phyloP scores from a whole-genome alignment of 495 filamentous ascomycete genomes.

The Bryoglossum gracile region DNA sequence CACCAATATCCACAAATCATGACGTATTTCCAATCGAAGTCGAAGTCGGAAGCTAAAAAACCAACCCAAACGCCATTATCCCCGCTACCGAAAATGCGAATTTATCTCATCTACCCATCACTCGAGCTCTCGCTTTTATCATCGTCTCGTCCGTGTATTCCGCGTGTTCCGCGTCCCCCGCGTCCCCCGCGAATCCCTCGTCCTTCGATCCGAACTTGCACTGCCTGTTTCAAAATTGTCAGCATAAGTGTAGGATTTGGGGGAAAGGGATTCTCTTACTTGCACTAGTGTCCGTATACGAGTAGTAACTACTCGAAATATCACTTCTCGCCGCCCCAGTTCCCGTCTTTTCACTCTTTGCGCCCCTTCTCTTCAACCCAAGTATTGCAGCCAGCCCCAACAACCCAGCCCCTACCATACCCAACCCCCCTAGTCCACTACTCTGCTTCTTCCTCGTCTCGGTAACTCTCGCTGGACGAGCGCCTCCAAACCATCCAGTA shows the following conservation, averaged over 20 bases:
- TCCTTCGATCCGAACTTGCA: constrained; percentile 34
- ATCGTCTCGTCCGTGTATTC: neutral
- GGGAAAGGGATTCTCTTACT: constrained; percentile 32
- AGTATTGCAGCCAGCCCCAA: constrained; percentile 63
- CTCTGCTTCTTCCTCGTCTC: constrained; percentile 45
- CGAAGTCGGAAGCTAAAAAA: too few relatives aligned
- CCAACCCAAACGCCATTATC: too few relatives aligned
- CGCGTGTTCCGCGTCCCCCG: constrained; percentile 23
- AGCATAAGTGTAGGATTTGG: constrained; percentile 17
- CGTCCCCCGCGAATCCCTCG: constrained; percentile 31
- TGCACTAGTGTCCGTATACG: constrained; percentile 37
- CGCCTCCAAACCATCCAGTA: constrained; percentile 60
- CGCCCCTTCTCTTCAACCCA: constrained; percentile 60
- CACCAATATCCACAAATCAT: neutral
- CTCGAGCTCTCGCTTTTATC: constrained; percentile 12
- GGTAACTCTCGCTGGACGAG: constrained; percentile 41
- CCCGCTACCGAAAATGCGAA: too few relatives aligned
- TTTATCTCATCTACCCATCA: constrained; percentile 1
- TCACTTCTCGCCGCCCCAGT: constrained; percentile 40
- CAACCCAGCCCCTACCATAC: constrained; percentile 57
- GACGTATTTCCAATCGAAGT: too few relatives aligned
- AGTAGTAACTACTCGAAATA: constrained; percentile 38
- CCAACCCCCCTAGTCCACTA: constrained; percentile 44
- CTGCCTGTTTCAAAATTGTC: constrained; percentile 37
- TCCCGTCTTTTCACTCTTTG: constrained; percentile 45